Evolutionary conservation across 2,329 filamentous ascomycete species (phyloP).

Genomic region (Mycocentrospora acerina): DNA sequence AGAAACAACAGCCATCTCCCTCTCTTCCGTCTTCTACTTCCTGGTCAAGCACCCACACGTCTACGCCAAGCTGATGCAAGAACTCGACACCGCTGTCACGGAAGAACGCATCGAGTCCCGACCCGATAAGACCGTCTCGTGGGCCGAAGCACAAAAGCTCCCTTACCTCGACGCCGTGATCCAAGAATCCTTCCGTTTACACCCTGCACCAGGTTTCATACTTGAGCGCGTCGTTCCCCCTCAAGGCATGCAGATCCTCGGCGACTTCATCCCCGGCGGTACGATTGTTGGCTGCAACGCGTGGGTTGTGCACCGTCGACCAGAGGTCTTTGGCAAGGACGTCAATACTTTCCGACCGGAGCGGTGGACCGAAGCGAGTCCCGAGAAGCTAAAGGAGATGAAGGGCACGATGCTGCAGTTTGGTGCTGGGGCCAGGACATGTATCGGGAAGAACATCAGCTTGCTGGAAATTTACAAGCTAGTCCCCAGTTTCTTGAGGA

Average conservation of each 20-base stretch:
- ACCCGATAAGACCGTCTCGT: conserved; percentile 63
- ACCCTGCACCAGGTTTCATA: conserved; percentile 71
- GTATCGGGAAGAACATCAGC: conserved; percentile 60
- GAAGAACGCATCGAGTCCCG: conserved; percentile 50
- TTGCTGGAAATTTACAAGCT: conserved; percentile 55
- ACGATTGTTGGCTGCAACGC: conserved; percentile 75
- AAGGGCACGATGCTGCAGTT: conserved; percentile 72
- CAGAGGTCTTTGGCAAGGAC: conserved; percentile 68
- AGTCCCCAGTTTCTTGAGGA: conserved; percentile 59
- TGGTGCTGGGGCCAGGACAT: conserved; percentile 69
- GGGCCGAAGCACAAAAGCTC: conserved; percentile 68
- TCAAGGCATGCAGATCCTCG: conserved; percentile 64
- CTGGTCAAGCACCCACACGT: conserved; percentile 63
- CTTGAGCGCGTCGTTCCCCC: conserved; percentile 72
- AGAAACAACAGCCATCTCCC: conserved; percentile 76
- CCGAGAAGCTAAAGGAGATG: conserved; percentile 64
- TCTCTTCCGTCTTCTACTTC: conserved; percentile 73
- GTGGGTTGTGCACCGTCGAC: conserved; percentile 71
- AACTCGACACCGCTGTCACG: conserved; percentile 62
- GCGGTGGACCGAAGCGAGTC: conserved; percentile 60
- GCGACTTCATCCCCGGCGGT: conserved; percentile 64
- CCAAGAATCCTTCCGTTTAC: conserved; percentile 75
- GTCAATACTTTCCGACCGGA: conserved; percentile 68
- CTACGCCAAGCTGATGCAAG: conserved; percentile 58
- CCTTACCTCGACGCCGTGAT: conserved; percentile 76